Evolutionary conservation across 2,329 filamentous ascomycete species (phyloP).

Genomic region (Colletotrichum sp.): DNA sequence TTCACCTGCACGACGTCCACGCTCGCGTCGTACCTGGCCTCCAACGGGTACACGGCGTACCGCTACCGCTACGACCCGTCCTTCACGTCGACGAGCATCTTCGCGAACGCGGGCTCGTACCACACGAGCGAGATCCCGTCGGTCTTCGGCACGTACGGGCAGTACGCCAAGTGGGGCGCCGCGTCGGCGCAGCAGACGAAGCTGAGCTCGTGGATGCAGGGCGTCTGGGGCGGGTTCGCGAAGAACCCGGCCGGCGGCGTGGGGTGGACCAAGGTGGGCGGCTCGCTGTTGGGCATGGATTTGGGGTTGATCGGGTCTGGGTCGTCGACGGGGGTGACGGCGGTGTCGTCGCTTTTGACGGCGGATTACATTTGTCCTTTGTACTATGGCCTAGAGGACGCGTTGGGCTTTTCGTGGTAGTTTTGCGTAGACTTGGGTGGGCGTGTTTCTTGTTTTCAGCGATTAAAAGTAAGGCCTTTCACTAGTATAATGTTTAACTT

Average conservation of each 20-base stretch:
- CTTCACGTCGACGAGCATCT: constrained; percentile 8
- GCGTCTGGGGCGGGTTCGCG: constrained; percentile 6
- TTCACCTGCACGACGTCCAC: constrained; percentile 8
- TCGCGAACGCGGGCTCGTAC: constrained; percentile 13
- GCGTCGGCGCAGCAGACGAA: background rate
- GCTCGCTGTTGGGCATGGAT: background rate
- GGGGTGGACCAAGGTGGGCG: constrained; percentile 9
- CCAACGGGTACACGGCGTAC: background rate
- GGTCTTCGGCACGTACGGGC: constrained; percentile 11
- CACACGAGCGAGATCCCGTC: constrained; percentile 19
- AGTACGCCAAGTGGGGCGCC: background rate
- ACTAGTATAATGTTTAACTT: background rate
- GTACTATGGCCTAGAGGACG: background rate
- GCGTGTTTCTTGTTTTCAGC: background rate
- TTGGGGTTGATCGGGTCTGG: background rate
- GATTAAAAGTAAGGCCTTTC: background rate
- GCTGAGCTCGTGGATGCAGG: constrained; percentile 12
- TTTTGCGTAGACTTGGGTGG: background rate
- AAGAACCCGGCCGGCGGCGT: background rate
- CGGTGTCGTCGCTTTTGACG: background rate
- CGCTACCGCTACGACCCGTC: constrained; percentile 14
- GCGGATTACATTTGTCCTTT: background rate
- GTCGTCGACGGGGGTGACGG: background rate
- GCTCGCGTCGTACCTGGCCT: background rate
- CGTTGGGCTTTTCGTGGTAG: background rate